Base-by-base conservation (phyloP, 164 flowering plant genomes). In the Aristolochia fimbriata region DNA sequence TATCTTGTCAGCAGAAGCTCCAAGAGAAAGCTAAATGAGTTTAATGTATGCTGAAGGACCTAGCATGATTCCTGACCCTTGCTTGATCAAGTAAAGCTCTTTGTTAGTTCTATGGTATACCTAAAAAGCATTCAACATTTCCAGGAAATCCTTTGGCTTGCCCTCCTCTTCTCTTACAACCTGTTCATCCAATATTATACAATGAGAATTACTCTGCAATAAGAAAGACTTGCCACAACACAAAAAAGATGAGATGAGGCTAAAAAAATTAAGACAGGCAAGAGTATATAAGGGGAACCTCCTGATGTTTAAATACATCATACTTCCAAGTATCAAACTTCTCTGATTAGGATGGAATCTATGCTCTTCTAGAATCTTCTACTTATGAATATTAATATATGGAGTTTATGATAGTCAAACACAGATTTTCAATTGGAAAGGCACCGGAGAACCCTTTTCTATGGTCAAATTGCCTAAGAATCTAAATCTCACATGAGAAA, bases 121-220 rank as follows among this genome's bases (percentile, higher is more conserved):
- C 43, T 59, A 65, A 33, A 65, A 69, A 47, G 43, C 59, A 46
- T 61, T 54, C 70, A 73, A 62, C 67, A 69, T 51, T 25, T 62
- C 62, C 56, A 62, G 65, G 62, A 73, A 73, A 27, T 65, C 72
- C 10, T 56, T 67, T 33, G 65, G 62, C 55, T 73, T 70, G 43
- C 43, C 43, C 43, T 65, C 66, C 25, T 60, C 54, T 68, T 73
- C 76, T 56, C 60, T 68, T 47, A 73, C 68, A 19, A 73, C 76
- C 72, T 73, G 70, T 37, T 56, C 48, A 58, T 49, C 19, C 43
- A 37, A 25, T 21, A 59, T 11, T 4, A 53, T 41, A 43, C 22
- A 62, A 51, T 7, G 37, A 47, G 1, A 47, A 49, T 59, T 27
- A 49, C 19, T 11, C 8, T 5, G 19, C 20, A 49, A 11, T 49